Base-by-base conservation (phyloP, 768 basidiomycete species). In the Boletus patriciae region DNA sequence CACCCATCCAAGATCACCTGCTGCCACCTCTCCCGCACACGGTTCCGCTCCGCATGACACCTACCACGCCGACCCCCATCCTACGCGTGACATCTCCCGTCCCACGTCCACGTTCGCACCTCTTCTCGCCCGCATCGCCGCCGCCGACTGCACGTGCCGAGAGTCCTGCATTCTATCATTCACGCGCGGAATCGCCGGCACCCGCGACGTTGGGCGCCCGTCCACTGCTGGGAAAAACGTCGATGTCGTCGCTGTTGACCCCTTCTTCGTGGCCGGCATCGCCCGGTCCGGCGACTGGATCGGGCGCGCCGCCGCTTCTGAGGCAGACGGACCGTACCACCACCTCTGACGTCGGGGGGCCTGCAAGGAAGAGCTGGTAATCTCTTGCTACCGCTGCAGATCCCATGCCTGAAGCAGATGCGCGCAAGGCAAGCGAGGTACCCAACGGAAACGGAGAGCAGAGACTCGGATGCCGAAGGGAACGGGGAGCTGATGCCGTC, bases 221-320 rank as follows among this genome's bases (percentile, higher is more conserved):
- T 46, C 52, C 9, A 33, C 57, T 19, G 36, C 37, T 42, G 54
- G 68, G 56, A 6, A 70, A 67, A 25, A 15, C 37, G 19, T 40
- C 62, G 3, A 23, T 27, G 12, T 49, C 64, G 19, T 71, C 74
- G n/a, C 73, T 68, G 0, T 58, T 77, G 46, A 68, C 64, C 12
- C 53, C 46, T n/a, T 67, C 74, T 4, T 72, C 73, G 34, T 64
- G 77, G 34, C 57, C 73, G 3, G 65, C 65, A 12, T 78, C 78
- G 4, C 78, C 81, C 45, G 73, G 66, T 4, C 51, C 37, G 9
- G 44, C 34, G 1, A 46, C 46, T 0, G 62, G 62, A 16, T 50
- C 59, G 2, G 57, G 59, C 1, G 72, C 75, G 7, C 87, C 88
- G 0, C 88, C 87, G 3, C 69, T 90, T 23, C 88, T 87, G 0